Percentiles rank a stretch among this genome's conserved stretches.
Conservation (phyloP, 1,284 basidiomycete genomes). For the Cronartium quercuum region DNA sequence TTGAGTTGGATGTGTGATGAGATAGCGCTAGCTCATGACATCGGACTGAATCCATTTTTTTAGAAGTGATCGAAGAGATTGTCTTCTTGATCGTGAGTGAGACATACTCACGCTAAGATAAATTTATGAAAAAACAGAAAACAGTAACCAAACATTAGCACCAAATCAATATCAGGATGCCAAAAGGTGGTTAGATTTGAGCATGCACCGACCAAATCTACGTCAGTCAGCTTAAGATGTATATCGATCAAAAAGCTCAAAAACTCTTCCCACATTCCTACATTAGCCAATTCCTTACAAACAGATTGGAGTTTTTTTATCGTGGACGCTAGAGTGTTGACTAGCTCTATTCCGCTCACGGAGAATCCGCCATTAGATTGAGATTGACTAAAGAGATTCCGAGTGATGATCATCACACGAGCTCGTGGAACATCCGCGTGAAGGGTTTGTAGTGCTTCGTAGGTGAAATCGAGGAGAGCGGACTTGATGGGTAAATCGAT, state of each 20-base stretch:
- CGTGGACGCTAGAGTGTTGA: conserved; percentile 8
- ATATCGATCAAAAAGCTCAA: conserved; percentile 33
- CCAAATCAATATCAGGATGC: not conserved
- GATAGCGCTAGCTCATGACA: conserved; percentile 8
- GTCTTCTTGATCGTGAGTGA: conserved; percentile 5
- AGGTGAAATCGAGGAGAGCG: conserved; percentile 23
- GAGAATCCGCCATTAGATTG: not conserved
- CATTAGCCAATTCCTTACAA: conserved; percentile 3
- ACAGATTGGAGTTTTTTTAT: conserved; percentile 22
- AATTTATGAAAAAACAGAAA: no score
- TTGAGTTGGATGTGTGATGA: not conserved
- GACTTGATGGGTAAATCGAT: conserved; percentile 15
- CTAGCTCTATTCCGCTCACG: conserved; percentile 13
- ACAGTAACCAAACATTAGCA: not conserved
- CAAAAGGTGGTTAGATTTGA: not conserved
- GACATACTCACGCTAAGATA: conserved; percentile 9
- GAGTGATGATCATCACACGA: conserved; percentile 9
- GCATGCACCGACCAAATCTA: conserved; percentile 14
- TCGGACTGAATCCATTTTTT: conserved; percentile 6
- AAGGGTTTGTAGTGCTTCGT: conserved; percentile 14
- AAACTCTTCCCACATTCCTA: conserved; percentile 21
- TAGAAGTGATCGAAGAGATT: not conserved
- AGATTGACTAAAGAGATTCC: conserved; percentile 11
- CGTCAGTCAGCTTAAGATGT: conserved; percentile 6
- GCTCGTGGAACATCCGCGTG: conserved; percentile 22